phyloP scores from a whole-genome alignment of 768 basidiomycete genomes.

The Tricholoma terreum region DNA sequence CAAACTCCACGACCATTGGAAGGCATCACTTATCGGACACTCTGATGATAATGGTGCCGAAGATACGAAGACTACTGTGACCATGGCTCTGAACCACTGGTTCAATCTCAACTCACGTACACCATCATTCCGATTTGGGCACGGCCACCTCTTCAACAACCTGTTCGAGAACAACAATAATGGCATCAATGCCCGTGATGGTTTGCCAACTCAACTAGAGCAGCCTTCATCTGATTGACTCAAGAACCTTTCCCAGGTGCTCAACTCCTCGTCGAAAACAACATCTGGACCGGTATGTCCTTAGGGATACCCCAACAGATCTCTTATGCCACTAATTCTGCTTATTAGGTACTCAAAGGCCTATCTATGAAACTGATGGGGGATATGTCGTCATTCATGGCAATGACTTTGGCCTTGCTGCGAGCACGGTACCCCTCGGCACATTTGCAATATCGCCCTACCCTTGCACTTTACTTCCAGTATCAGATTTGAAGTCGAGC shows the following conservation, averaged over 20 bases:
- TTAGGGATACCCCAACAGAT: background rate
- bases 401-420: conserved; percentile 32
- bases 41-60: conserved; percentile 40
- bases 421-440: conserved; percentile 30
- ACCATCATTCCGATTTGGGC: conserved; percentile 45
- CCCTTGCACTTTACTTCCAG: conserved; percentile 28
- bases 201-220: conserved; percentile 13
- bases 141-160: conserved; percentile 46
- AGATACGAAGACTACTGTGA: conserved; percentile 40
- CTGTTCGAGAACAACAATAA: conserved; percentile 41
- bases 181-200: conserved; percentile 42
- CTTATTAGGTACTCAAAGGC: conserved; percentile 29
- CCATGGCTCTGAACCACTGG: conserved; percentile 42
- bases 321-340: background rate
- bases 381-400: conserved; percentile 40
- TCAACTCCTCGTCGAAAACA: conserved; percentile 46
- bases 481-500: conserved; percentile 22
- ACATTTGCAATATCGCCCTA: conserved; percentile 35
- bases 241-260: conserved; percentile 27
- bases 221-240: background rate
- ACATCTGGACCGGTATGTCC: conserved; percentile 39
- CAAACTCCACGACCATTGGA: conserved; percentile 45
- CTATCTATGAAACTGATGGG: conserved; percentile 38
- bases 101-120: conserved; percentile 42
- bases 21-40: conserved; percentile 42